A percentile compares a stretch with the other conserved stretches of the same genome.
Evolutionary conservation across 75 land plant species (phyloP).

Genomic region (Pinus taeda): DNA sequence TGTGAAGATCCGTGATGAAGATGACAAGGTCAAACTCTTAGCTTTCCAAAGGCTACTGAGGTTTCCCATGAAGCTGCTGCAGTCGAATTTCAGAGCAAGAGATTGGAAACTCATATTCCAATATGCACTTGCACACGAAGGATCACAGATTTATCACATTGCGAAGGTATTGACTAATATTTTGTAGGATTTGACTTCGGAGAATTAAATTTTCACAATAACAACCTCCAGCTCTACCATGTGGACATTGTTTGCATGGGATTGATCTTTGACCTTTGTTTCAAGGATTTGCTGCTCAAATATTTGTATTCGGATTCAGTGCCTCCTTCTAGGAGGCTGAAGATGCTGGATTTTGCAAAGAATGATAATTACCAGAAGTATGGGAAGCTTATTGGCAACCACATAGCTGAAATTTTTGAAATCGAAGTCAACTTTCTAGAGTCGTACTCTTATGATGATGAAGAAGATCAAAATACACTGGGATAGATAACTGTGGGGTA

Average conservation of each 20-base stretch:
- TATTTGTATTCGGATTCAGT: slow-evolving; percentile 3
- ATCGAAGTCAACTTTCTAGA: slow-evolving; percentile 8
- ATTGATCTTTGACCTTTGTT: background rate
- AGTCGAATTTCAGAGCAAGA: background rate
- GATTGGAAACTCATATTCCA: slow-evolving; percentile 14
- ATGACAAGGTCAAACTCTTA: slow-evolving; percentile 10
- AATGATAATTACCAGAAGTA: slow-evolving; percentile 8
- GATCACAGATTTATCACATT: slow-evolving; percentile 9
- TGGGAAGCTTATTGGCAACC: slow-evolving; percentile 6
- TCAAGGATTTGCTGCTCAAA: slow-evolving; percentile 9
- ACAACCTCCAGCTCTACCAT: too few species aligned
- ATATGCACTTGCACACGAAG: background rate
- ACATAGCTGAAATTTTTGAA: slow-evolving; percentile 14
- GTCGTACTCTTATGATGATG: too few species aligned
- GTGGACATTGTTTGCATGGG: too few species aligned
- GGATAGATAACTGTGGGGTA: too few species aligned
- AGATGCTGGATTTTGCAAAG: slow-evolving; percentile 6
- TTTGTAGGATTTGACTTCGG: too few species aligned
- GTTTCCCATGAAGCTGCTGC: slow-evolving; percentile 8
- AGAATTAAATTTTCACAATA: too few species aligned
- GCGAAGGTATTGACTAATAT: background rate
- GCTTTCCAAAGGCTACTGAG: slow-evolving; percentile 7
- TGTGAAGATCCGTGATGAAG: slow-evolving; percentile 8
- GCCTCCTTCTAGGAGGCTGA: slow-evolving; percentile 11
- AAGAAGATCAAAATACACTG: too few species aligned